Conservation (phyloP, 495 filamentous ascomycete genomes). For the Neurospora africana region DNA sequence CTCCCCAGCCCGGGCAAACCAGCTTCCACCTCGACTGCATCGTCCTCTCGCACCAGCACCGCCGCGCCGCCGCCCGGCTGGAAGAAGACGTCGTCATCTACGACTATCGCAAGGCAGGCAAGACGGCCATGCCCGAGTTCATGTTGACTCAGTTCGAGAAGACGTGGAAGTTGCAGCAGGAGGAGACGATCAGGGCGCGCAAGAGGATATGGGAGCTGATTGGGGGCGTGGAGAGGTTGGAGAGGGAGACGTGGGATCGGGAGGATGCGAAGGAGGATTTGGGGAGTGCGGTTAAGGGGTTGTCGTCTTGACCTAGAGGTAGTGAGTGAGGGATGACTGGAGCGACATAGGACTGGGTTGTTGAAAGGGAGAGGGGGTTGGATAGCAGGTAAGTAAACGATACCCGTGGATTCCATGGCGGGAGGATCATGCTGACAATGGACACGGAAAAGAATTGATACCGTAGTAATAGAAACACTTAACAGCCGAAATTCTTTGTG, state of each 20-base stretch:
- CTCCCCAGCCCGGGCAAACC: constrained; percentile 20
- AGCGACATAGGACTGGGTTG: neutral
- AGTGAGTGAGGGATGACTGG: neutral
- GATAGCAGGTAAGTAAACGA: neutral
- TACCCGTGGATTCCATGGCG: neutral
- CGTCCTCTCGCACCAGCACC: constrained; percentile 70
- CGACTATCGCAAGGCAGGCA: constrained; percentile 57
- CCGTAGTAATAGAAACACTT: neutral
- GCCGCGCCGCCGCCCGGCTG: constrained; percentile 66
- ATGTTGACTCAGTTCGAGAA: constrained; percentile 54
- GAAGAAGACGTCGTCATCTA: constrained; percentile 79
- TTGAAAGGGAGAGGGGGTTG: neutral
- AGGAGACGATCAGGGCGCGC: constrained; percentile 37
- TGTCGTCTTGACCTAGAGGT: neutral
- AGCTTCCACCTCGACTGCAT: constrained; percentile 43
- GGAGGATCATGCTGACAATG: neutral
- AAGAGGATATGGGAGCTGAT: constrained; percentile 44
- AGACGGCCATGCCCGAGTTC: constrained; percentile 52
- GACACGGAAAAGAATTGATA: neutral
- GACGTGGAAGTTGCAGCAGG: constrained; percentile 58
- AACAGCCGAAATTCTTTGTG: neutral
- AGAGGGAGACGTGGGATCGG: constrained; percentile 66
- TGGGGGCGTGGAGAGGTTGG: constrained; percentile 46
- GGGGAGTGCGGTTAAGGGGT: constrained; percentile 34
- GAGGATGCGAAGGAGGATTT: constrained; percentile 60